phyloP scores from a whole-genome alignment of 1,284 basidiomycete species.

The Leccinum olivaceoglutinosum region DNA sequence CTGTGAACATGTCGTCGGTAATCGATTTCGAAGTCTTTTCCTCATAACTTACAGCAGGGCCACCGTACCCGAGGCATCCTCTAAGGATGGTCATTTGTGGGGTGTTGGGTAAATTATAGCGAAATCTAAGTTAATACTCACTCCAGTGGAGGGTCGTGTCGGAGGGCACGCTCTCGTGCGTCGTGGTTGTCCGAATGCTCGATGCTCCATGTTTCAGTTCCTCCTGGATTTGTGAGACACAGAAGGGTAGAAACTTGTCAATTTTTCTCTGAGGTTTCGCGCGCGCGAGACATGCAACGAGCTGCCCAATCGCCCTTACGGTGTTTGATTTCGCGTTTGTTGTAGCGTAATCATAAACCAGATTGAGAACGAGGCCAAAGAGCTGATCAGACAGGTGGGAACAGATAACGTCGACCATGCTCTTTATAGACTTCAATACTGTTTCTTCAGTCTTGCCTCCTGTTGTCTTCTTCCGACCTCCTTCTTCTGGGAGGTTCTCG shows the following conservation, averaged over 20 bases:
- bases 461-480: conserved; percentile 73
- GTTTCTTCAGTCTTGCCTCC: conserved; percentile 86
- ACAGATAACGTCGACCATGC: conserved; percentile 82
- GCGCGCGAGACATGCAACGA: conserved; percentile 83
- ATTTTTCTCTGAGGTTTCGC: conserved; percentile 77
- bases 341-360: conserved; percentile 84
- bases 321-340: conserved; percentile 86
- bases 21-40: neutral
- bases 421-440: conserved; percentile 79
- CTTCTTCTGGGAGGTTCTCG: conserved; percentile 93
- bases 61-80: conserved; percentile 74
- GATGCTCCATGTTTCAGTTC: conserved; percentile 92
- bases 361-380: conserved; percentile 81
- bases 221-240: conserved; percentile 74
- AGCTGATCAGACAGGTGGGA: conserved; percentile 84
- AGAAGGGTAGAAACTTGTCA: conserved; percentile 77
- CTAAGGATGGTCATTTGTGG: conserved; percentile 60
- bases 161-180: conserved; percentile 73
- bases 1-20: conserved; percentile 33
- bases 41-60: conserved; percentile 45
- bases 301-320: conserved; percentile 85
- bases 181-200: conserved; percentile 86
- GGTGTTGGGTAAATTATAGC: conserved; percentile 9
- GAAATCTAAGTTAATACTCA: conserved; percentile 35
- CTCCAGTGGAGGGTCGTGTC: conserved; percentile 96